Evolutionary conservation across 257 asterid genomes (phyloP), one percentile per base, ranked within the genome.

Genomic region (Nicotiana attenuata): DNA sequence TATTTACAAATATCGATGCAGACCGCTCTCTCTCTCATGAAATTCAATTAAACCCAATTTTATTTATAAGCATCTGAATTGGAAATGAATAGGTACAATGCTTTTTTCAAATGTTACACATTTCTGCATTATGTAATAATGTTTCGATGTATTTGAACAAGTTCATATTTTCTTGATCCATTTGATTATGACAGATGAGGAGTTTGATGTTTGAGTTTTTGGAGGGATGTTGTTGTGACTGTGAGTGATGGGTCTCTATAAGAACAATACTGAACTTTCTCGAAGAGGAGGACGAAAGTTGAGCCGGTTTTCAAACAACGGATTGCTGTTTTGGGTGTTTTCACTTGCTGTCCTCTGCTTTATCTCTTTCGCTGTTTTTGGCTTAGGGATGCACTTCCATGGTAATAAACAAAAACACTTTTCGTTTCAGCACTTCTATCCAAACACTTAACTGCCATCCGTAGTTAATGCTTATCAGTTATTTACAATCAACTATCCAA

Each of bases 351-450:
- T 90, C 69, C 80, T 93, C 68, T 90, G 92, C 87, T 87, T 86
- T 20, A 81, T 90, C 76, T 93, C 79, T 86, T 87, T 92, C 64
- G 87, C 91, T 4, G 90, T 85, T 85, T 89, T 94, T 83, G 93
- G 94, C 76, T 77, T 88, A 59, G 88, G 89, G 89, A 87, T 93
- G 87, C 94, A 92, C 86, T 86, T 90, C 65, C 93, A 88, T 69
- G 98, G 99, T 94, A 81, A 91, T 92, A 20, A 20, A n/a, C 6
- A 0, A 11, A 31, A 31, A 4, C 29, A 31, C 33, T 31, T 31
- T 31, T 31, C 3, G 33, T 31, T 38, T 38, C 45, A 38, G 45
- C 45, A 7, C 8, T 38, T 38, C 10, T 38, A 38, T 38, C 45
- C 45, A 38, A 38, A 38, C 2, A 38, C 2, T 0, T 7, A 38